Evolutionary conservation across 1,139 yeast species (phyloP).

Genomic region (Wickerhamomyces sp.): DNA sequence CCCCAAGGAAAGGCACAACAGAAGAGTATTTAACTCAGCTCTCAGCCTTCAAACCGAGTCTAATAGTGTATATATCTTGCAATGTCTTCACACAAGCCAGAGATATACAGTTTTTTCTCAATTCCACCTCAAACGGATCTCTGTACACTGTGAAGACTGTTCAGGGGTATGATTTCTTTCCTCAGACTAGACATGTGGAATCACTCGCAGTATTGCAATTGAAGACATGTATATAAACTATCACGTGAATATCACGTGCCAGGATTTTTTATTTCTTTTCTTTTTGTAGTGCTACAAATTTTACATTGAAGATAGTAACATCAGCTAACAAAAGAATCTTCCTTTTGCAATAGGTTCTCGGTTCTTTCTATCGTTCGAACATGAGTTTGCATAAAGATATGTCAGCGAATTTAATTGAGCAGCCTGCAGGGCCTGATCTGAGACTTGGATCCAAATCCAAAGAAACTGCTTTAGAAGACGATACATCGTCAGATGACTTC

Average conservation of each 20-base stretch:
- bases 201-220: constrained; percentile 63
- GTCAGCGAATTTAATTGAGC: too few species aligned
- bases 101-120: constrained; percentile 67
- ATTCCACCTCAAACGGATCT: constrained; percentile 38
- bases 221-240: background rate
- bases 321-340: too few species aligned
- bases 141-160: constrained; percentile 58
- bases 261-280: background rate
- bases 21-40: constrained; percentile 68
- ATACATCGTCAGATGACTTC: constrained; percentile 10
- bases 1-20: constrained; percentile 88
- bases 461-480: constrained; percentile 1
- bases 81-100: constrained; percentile 89
- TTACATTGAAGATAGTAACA: too few species aligned
- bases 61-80: constrained; percentile 77
- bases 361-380: background rate
- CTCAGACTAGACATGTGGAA: constrained; percentile 89
- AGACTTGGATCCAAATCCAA: background rate
- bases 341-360: too few species aligned
- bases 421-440: too few species aligned
- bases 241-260: background rate
- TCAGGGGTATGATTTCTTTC: constrained; percentile 84
- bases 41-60: constrained; percentile 62
- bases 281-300: too few species aligned
- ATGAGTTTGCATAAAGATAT: too few species aligned